Evolutionary conservation across 768 basidiomycete genomes (phyloP).

Genomic region (Coprinopsis strossmayeri): DNA sequence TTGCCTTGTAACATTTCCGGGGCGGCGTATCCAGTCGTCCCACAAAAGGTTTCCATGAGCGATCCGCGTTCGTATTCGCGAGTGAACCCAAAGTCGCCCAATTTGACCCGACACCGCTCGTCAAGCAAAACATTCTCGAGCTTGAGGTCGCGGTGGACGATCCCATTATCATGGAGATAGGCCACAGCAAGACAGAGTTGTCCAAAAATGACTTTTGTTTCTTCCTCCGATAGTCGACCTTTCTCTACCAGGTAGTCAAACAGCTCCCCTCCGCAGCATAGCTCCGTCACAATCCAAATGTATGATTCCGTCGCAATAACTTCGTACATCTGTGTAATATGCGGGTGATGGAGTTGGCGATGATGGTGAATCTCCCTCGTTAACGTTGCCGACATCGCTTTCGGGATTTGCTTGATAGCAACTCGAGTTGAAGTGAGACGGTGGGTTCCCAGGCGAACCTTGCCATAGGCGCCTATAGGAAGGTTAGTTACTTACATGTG

Average conservation of each 20-base stretch:
- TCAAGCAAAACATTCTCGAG: slow-evolving; percentile 92
- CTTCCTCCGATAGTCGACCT: slow-evolving; percentile 77
- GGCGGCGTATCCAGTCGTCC: slow-evolving; percentile 89
- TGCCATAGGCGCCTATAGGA: slow-evolving; percentile 82
- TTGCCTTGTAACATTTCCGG: slow-evolving; percentile 88
- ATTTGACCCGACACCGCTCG: slow-evolving; percentile 84
- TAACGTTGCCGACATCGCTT: slow-evolving; percentile 82
- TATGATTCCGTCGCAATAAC: slow-evolving; percentile 93
- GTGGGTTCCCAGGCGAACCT: slow-evolving; percentile 91
- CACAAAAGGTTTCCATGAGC: slow-evolving; percentile 90
- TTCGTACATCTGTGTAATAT: slow-evolving; percentile 94
- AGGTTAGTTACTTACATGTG: slow-evolving; percentile 2
- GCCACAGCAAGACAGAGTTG: slow-evolving; percentile 91
- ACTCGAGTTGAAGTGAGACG: slow-evolving; percentile 87
- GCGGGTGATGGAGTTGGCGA: slow-evolving; percentile 91
- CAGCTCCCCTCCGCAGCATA: slow-evolving; percentile 94
- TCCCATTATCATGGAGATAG: slow-evolving; percentile 86
- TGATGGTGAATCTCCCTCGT: slow-evolving; percentile 99
- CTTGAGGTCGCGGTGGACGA: slow-evolving; percentile 96
- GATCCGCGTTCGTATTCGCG: slow-evolving; percentile 77
- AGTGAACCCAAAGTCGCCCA: slow-evolving; percentile 94
- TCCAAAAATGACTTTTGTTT: slow-evolving; percentile 87
- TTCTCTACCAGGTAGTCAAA: slow-evolving; percentile 98
- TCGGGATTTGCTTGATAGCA: slow-evolving; percentile 97
- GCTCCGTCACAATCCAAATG: slow-evolving; percentile 97